Conservation (phyloP, 2,329 filamentous ascomycete genomes). For the Paracorniculantispora psalliotae region DNA sequence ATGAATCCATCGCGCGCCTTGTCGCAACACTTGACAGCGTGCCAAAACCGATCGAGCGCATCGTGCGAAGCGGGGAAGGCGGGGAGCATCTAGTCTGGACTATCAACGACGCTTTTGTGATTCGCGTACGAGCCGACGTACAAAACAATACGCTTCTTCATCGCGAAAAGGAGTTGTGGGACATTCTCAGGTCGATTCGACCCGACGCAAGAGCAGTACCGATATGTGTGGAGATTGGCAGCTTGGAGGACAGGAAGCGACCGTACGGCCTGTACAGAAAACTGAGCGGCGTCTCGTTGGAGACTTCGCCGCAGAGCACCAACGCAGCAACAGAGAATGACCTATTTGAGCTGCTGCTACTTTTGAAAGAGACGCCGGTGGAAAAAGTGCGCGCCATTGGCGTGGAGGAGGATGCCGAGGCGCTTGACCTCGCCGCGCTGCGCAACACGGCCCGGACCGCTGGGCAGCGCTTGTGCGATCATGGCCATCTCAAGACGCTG, state of each 20-base stretch:
- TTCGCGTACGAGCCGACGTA: background rate
- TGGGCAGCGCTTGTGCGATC: background rate
- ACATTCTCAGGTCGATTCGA: background rate
- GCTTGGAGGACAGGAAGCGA: background rate
- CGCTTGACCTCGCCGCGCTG: background rate
- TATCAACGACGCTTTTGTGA: slow-evolving; percentile 3
- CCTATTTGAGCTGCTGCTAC: background rate
- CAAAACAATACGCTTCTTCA: background rate
- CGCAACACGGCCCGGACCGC: background rate
- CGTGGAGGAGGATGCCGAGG: background rate
- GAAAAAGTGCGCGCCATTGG: background rate
- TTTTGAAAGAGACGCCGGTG: background rate
- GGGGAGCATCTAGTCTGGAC: slow-evolving; percentile 10
- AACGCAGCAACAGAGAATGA: background rate
- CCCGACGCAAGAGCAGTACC: background rate
- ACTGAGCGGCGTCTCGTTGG: slow-evolving; percentile 3
- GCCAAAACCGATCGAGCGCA: background rate
- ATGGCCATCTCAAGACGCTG: background rate
- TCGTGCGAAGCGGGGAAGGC: slow-evolving; percentile 10
- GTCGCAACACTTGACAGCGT: background rate
- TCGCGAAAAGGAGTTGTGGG: background rate
- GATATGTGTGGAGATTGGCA: background rate
- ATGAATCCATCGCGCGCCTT: background rate
- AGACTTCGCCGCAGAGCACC: background rate
- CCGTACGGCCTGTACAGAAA: slow-evolving; percentile 11